Evolutionary conservation across 2,329 filamentous ascomycete species (phyloP).

Genomic region (Nakataea oryzae): DNA sequence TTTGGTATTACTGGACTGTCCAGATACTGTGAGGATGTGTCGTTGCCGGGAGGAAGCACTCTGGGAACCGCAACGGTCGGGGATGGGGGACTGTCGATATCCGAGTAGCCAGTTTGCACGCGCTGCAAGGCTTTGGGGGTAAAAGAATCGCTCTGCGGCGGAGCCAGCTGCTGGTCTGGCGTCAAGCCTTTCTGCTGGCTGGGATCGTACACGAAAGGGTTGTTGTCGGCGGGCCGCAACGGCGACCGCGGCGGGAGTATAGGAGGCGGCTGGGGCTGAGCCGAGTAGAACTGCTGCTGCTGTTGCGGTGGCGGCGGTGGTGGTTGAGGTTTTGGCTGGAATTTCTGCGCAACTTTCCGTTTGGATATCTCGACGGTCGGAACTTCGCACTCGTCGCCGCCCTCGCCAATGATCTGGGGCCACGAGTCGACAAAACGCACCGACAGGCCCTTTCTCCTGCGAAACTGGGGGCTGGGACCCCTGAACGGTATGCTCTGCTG

Average conservation of each 20-base stretch:
- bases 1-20: slow-evolving; percentile 22
- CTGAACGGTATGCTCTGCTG: slow-evolving; percentile 34
- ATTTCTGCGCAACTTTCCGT: slow-evolving; percentile 17
- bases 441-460: slow-evolving; percentile 53
- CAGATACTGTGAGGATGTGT: slow-evolving; percentile 24
- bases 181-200: not conserved
- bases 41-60: slow-evolving; percentile 7
- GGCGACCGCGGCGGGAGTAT: slow-evolving; percentile 11
- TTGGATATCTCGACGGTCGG: slow-evolving; percentile 63
- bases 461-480: slow-evolving; percentile 28
- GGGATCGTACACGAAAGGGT: not conserved
- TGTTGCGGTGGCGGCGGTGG: not conserved
- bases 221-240: slow-evolving; percentile 9
- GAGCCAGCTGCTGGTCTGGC: not conserved
- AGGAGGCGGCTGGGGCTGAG: slow-evolving; percentile 17
- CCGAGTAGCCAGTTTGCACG: slow-evolving; percentile 45
- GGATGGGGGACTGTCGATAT: slow-evolving; percentile 15
- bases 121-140: slow-evolving; percentile 42
- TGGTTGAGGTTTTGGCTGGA: slow-evolving; percentile 7
- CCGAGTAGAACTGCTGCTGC: slow-evolving; percentile 1
- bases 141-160: slow-evolving; percentile 32
- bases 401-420: slow-evolving; percentile 80
- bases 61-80: slow-evolving; percentile 7
- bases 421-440: slow-evolving; percentile 65
- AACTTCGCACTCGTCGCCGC: slow-evolving; percentile 73